A percentile compares a stretch with the other conserved stretches of the same genome.
These are phyloP conservation scores for Aspergillus texensis DNA, from an alignment of 2,329 filamentous ascomycete species.

Conservation along the genomic window DNA sequence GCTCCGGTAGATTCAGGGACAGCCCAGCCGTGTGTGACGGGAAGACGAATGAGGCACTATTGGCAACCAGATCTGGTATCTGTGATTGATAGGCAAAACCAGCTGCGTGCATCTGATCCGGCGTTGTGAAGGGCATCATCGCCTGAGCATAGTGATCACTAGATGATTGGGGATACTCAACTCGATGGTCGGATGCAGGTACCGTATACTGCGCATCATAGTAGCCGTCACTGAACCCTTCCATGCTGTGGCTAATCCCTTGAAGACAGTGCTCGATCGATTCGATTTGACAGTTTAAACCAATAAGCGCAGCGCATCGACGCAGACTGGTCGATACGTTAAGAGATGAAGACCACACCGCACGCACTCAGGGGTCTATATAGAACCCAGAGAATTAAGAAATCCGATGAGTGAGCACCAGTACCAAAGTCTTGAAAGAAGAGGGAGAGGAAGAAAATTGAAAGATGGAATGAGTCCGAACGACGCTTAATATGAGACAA, in stretches of 20 bases:
- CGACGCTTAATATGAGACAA: constrained; percentile 37
- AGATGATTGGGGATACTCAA: constrained; percentile 4
- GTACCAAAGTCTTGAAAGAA: neutral
- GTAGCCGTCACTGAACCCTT: constrained; percentile 20
- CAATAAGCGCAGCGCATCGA: constrained; percentile 22
- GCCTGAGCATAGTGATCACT: constrained; percentile 16
- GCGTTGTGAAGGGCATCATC: constrained; percentile 15
- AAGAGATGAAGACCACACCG: neutral
- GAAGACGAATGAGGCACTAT: constrained; percentile 17
- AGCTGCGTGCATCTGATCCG: constrained; percentile 14
- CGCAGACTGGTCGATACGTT: neutral
- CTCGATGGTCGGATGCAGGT: constrained; percentile 12
- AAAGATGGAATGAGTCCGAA: neutral
- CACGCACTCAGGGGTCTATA: neutral
- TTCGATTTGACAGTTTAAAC: constrained; percentile 13
- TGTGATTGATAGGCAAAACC: constrained; percentile 19
- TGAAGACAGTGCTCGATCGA: constrained; percentile 21
- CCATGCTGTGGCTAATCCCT: constrained; percentile 18
- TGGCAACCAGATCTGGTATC: constrained; percentile 12
- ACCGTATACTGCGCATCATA: constrained; percentile 20
- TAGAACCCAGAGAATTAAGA: neutral
- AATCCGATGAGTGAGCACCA: neutral
- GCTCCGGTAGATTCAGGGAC: constrained; percentile 13
- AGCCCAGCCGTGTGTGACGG: constrained; percentile 21
- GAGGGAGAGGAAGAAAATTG: neutral